These are phyloP conservation scores for Sporothrix schenckii DNA, from an alignment of 2,329 filamentous ascomycete genomes.

Conservation along the genomic window DNA sequence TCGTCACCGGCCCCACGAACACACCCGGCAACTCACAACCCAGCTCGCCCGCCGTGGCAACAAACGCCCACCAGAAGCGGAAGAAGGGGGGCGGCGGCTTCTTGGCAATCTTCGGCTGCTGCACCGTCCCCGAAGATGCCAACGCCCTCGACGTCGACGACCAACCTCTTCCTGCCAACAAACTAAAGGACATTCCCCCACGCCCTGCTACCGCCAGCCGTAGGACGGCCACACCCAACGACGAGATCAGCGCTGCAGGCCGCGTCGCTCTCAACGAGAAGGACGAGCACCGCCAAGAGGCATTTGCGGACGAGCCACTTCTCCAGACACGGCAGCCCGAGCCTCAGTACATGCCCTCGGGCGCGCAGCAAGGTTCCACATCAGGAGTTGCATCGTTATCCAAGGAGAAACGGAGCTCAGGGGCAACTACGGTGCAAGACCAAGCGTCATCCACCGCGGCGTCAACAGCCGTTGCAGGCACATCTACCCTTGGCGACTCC, in stretches of 20 bases:
- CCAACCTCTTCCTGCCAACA: constrained; percentile 57
- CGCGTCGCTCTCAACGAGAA: constrained; percentile 55
- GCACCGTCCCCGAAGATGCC: constrained; percentile 63
- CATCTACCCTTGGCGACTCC: constrained; percentile 44
- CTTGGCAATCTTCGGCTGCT: constrained; percentile 67
- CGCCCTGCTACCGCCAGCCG: constrained; percentile 59
- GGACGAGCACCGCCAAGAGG: constrained; percentile 44
- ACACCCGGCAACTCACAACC: constrained; percentile 56
- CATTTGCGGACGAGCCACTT: constrained; percentile 30
- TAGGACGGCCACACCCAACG: constrained; percentile 56
- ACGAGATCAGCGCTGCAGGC: constrained; percentile 49
- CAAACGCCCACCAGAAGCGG: constrained; percentile 49
- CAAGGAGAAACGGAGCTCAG: constrained; percentile 52
- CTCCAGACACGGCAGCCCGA: constrained; percentile 32
- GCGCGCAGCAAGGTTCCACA: constrained; percentile 8
- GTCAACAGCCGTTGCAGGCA: constrained; percentile 33
- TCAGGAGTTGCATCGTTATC: constrained; percentile 43
- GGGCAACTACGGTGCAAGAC: constrained; percentile 50
- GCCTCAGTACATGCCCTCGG: constrained; percentile 36
- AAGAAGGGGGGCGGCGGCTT: constrained; percentile 57
- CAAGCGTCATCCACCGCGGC: constrained; percentile 42
- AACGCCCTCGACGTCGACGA: constrained; percentile 58
- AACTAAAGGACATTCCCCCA: constrained; percentile 60
- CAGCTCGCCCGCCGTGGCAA: constrained; percentile 54
- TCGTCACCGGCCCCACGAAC: constrained; percentile 56